Evolutionary conservation across 2,329 filamentous ascomycete species (phyloP).

Genomic region (Phaeoacremonium minimum): DNA sequence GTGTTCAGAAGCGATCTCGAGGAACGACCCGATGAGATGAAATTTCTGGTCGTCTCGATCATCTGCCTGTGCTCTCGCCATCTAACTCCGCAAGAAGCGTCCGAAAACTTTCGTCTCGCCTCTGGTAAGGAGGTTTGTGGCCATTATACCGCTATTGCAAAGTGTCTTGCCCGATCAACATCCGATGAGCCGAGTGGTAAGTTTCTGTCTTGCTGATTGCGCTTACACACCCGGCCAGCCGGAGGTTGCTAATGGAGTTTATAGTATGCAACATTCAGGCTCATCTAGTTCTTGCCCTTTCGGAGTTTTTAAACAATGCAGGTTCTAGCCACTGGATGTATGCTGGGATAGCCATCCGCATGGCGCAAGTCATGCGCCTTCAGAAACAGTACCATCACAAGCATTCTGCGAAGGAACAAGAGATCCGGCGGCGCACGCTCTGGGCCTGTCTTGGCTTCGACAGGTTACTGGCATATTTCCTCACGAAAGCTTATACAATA

Average conservation of each 20-base stretch:
- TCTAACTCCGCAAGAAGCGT: neutral
- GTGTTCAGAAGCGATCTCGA: neutral
- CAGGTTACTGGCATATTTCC: constrained; percentile 3
- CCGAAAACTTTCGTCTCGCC: neutral
- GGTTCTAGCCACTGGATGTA: constrained; percentile 2
- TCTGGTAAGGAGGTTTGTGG: neutral
- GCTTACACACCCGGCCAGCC: neutral
- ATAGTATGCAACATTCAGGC: constrained; percentile 1
- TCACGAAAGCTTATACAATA: constrained; percentile 10
- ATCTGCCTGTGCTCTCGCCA: neutral
- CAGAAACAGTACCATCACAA: constrained; percentile 16
- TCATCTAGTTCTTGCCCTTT: neutral
- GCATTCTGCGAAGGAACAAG: constrained; percentile 13
- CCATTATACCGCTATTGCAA: neutral
- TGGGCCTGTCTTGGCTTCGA: constrained; percentile 9
- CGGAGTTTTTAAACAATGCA: neutral
- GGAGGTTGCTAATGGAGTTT: neutral
- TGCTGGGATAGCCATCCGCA: constrained; percentile 38
- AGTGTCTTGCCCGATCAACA: neutral
- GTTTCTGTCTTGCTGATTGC: neutral
- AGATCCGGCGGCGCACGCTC: constrained; percentile 6
- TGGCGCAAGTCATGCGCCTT: constrained; percentile 18
- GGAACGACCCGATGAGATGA: neutral
- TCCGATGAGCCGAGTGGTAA: constrained; percentile 1
- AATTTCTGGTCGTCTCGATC: neutral